These are phyloP conservation scores for Plasmodiophora brassicae DNA, from an alignment of 208 protist genomes.

Conservation along the genomic window DNA sequence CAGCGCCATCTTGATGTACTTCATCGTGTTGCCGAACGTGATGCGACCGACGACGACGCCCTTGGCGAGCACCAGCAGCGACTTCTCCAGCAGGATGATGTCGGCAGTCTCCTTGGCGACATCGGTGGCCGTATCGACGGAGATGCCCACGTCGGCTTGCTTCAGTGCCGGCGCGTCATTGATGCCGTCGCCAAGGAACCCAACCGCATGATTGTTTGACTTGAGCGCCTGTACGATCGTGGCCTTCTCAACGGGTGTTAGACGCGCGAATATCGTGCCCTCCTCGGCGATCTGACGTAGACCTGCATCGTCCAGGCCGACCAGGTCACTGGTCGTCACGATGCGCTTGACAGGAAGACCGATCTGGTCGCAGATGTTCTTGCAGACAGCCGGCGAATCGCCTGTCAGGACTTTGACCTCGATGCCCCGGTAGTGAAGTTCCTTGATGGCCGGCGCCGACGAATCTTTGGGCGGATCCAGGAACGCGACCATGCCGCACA, in stretches of 20 bases:
- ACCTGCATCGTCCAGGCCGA: neutral
- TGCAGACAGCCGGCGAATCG: neutral
- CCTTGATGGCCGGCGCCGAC: neutral
- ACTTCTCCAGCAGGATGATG: constrained; percentile 61
- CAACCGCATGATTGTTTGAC: neutral
- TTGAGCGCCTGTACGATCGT: neutral
- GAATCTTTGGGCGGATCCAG: neutral
- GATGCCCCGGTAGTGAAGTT: neutral
- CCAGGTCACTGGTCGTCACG: neutral
- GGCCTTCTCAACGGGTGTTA: neutral
- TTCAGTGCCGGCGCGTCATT: constrained; percentile 59
- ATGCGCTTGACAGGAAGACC: neutral
- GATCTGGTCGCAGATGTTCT: neutral
- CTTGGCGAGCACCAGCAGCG: neutral
- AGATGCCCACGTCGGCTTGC: constrained; percentile 73
- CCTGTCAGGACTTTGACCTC: neutral
- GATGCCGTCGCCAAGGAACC: constrained; percentile 51
- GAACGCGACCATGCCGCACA: neutral
- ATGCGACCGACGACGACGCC: neutral
- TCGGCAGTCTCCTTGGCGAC: constrained; percentile 72
- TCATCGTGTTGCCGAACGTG: neutral
- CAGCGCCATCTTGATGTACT: neutral
- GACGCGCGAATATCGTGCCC: neutral
- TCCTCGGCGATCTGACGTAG: neutral
- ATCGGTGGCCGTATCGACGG: constrained; percentile 70